Conservation (phyloP, 305 asterid species). For the Fraxinus xanthoxyloides region DNA sequence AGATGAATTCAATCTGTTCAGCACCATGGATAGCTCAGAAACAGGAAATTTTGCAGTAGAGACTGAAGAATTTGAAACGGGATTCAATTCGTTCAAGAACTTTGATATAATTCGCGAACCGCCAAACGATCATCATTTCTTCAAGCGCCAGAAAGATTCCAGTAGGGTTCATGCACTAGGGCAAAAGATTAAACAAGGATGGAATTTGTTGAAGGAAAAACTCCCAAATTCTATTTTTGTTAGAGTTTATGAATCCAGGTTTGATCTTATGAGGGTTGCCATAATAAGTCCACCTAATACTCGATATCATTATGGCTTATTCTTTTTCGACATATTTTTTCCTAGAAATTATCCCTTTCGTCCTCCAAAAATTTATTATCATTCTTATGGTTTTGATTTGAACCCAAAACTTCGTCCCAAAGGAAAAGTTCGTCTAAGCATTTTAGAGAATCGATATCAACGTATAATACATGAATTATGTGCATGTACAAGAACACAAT, state of each 20-base stretch:
- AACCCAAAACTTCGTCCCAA: constrained; percentile 12
- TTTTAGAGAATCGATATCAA: neutral
- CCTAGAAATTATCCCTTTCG: constrained; percentile 25
- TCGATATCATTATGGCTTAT: constrained; percentile 29
- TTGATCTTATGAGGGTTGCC: constrained; percentile 36
- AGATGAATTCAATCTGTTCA: neutral
- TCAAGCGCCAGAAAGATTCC: too few species aligned
- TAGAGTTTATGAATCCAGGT: constrained; percentile 13
- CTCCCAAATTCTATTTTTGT: constrained; percentile 27
- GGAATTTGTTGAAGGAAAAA: neutral
- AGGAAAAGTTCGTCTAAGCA: constrained; percentile 16
- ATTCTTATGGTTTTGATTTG: constrained; percentile 12
- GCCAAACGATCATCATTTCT: constrained; percentile 29
- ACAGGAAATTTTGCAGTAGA: neutral
- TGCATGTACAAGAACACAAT: neutral
- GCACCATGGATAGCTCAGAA: neutral
- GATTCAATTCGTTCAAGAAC: constrained; percentile 25
- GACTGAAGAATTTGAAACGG: neutral
- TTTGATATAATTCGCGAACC: neutral
- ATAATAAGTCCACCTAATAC: constrained; percentile 23
- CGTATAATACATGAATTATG: neutral
- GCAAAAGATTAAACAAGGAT: constrained; percentile 24
- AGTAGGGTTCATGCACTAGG: neutral
- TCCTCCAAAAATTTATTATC: constrained; percentile 37
- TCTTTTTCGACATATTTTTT: constrained; percentile 35